Conservation (phyloP, 2,329 filamentous ascomycete species). For the Botrytis cinerea region DNA sequence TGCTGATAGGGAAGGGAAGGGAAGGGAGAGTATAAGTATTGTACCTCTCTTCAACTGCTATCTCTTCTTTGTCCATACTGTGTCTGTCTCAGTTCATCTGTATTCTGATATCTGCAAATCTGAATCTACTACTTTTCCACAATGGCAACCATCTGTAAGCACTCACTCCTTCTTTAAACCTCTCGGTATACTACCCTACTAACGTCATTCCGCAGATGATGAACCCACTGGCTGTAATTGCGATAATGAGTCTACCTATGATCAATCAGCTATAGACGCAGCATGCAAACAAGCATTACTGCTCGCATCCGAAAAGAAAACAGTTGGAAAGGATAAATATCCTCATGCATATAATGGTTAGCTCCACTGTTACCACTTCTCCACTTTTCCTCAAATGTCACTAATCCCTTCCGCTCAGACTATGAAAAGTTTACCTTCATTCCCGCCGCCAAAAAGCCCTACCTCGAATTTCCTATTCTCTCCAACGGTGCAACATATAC, state of each 20-base stretch:
- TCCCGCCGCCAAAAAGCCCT: constrained; percentile 37
- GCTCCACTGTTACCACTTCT: no score
- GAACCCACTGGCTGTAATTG: constrained; percentile 34
- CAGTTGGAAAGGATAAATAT: constrained; percentile 38
- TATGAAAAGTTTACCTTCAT: constrained; percentile 42
- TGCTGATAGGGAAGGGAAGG: background rate
- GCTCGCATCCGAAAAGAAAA: constrained; percentile 36
- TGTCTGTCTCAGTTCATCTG: background rate
- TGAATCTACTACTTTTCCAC: background rate
- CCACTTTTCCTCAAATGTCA: background rate
- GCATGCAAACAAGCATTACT: constrained; percentile 36
- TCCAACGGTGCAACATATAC: constrained; percentile 30
- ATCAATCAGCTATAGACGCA: constrained; percentile 34
- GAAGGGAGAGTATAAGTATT: constrained; percentile 11
- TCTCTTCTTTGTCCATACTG: background rate
- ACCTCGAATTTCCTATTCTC: constrained; percentile 42
- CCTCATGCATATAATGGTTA: constrained; percentile 41
- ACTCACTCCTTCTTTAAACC: background rate
- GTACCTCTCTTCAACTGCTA: no score
- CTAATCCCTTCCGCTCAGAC: constrained; percentile 26
- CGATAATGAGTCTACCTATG: constrained; percentile 35
- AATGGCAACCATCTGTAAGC: constrained; percentile 22
- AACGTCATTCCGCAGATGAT: constrained; percentile 26
- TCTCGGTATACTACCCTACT: background rate
- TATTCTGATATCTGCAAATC: background rate